Evolutionary conservation across 495 filamentous ascomycete species (phyloP), one percentile per base, ranked within the genome.

Genomic region (Tricharina praecox): DNA sequence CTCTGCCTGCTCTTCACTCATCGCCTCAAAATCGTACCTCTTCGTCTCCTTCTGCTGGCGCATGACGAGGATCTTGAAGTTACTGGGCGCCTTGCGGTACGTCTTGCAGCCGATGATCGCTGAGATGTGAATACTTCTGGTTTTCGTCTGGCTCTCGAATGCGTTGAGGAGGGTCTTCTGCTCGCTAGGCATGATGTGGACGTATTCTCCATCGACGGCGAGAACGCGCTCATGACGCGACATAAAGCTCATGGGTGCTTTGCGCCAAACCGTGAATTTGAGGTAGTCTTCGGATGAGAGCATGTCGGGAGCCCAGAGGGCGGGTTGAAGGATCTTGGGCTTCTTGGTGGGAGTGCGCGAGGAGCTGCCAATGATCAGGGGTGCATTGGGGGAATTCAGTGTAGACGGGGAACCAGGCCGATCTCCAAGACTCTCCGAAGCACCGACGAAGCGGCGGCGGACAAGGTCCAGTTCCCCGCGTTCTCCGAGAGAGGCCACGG

Each of bases 1-100:
- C 21, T 73, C 70, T n/a, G 88, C 88, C 59, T 92, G 85, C 23
- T 75, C 73, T 1, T 70, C 67, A 56, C 72, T 86, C 50, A 71
- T 75, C 11, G 88, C 83, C 63, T 96, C 88, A 67, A 96, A 97
- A 59, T 97, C 90, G 66, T 97, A 97, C 52, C 86, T 68, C 68
- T 97, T 96, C 55, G 77, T 82, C 62, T 93, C 87, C 16, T 81
- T 33, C 39, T 59, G 55, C 16, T 56, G 56, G n/a, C 56, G 28
- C 24, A 59, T 28, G 15, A 59, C 56, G 4, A 59, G 42, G 26
- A 59, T 58, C 45, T 90, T 82, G 65, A 97, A 93, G 56, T 82
- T 83, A 58, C 82, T 86, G 4, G 90, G 86, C 63, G 94, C 87
- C 56, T 85, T 79, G 21, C 84, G 70, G 44, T 80, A 85, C 34